Percentiles rank a stretch among this genome's conserved stretches.
Evolutionary conservation across 495 filamentous ascomycete species (phyloP).

Genomic region (Neurospora terricola): DNA sequence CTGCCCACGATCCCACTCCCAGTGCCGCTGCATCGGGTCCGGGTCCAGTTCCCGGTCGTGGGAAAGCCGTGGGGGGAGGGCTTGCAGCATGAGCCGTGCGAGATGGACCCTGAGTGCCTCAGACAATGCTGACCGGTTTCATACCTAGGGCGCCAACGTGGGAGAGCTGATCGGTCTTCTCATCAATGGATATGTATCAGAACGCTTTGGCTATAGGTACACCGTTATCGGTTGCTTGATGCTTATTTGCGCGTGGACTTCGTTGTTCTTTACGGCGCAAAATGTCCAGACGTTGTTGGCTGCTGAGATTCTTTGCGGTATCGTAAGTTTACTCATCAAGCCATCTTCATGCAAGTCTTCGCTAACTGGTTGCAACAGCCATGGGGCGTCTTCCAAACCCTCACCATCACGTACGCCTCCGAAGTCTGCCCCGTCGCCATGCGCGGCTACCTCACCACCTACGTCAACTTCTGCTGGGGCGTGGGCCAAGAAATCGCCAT

Average conservation of each 20-base stretch:
- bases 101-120: not conserved
- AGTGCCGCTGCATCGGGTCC: not conserved
- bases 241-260: conserved; percentile 56
- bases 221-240: conserved; percentile 61
- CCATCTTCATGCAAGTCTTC: no score
- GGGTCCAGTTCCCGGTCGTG: not conserved
- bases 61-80: not conserved
- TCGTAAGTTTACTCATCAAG: conserved; percentile 23
- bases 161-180: conserved; percentile 70
- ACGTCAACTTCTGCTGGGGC: conserved; percentile 78
- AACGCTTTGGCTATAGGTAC: conserved; percentile 62
- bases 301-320: conserved; percentile 67
- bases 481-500: conserved; percentile 67
- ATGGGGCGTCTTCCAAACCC: conserved; percentile 76
- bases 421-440: conserved; percentile 68
- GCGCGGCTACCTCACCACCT: conserved; percentile 65
- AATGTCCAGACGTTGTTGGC: conserved; percentile 58
- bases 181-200: conserved; percentile 67
- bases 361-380: conserved; percentile 14
- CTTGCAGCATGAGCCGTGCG: not conserved
- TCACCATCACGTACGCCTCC: conserved; percentile 70
- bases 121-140: not conserved
- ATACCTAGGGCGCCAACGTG: conserved; percentile 23
- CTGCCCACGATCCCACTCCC: not conserved
- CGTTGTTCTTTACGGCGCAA: conserved; percentile 69